phyloP scores from a whole-genome alignment of 2,329 filamentous ascomycete genomes.

The Pseudocercospora crystallina region DNA sequence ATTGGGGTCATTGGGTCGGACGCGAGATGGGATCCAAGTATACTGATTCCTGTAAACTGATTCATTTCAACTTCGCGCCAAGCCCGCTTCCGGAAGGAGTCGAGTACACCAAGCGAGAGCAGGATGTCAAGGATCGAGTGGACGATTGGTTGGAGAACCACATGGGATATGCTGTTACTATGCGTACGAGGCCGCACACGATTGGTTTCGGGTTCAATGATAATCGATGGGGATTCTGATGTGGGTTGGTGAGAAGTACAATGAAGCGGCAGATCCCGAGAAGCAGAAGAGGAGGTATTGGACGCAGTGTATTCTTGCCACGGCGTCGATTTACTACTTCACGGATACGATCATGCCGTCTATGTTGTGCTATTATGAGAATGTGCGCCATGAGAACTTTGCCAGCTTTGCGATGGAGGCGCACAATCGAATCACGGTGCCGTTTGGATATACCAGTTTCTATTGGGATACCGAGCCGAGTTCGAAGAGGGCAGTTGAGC shows the following conservation, averaged over 20 bases:
- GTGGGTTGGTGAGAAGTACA: constrained; percentile 47
- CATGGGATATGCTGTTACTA: constrained; percentile 41
- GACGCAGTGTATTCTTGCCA: constrained; percentile 35
- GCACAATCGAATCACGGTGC: constrained; percentile 39
- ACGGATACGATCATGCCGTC: constrained; percentile 40
- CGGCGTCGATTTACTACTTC: constrained; percentile 40
- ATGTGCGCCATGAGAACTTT: constrained; percentile 41
- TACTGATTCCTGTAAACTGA: constrained; percentile 39
- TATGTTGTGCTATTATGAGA: constrained; percentile 42
- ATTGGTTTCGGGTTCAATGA: constrained; percentile 46
- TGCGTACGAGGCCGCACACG: constrained; percentile 43
- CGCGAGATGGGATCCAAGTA: constrained; percentile 40
- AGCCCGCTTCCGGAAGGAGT: constrained; percentile 34
- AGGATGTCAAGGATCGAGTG: constrained; percentile 32
- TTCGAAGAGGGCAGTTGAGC: constrained; percentile 36
- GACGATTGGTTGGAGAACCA: constrained; percentile 42
- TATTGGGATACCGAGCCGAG: constrained; percentile 39
- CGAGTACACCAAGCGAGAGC: constrained; percentile 38
- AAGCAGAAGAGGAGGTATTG: constrained; percentile 36
- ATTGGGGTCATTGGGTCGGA: constrained; percentile 44
- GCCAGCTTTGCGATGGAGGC: constrained; percentile 38
- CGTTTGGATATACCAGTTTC: constrained; percentile 40
- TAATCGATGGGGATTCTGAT: constrained; percentile 45
- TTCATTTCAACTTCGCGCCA: constrained; percentile 46
- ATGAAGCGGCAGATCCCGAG: constrained; percentile 39